phyloP scores from a whole-genome alignment of 2,329 filamentous ascomycete species.

The Domatiomyces globalis region DNA sequence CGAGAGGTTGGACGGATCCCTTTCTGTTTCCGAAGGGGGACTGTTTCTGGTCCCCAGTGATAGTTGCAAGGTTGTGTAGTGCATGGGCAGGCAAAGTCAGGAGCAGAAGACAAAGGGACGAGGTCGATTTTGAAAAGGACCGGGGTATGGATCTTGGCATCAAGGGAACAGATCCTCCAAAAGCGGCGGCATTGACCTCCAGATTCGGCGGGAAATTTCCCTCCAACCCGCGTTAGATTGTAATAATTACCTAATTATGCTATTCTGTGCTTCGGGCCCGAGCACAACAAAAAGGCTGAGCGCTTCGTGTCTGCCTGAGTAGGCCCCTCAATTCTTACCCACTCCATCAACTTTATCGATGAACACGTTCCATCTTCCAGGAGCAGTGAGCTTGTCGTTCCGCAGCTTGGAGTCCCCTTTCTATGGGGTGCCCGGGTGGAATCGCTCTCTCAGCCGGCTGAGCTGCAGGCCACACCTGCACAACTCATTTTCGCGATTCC shows the following conservation, averaged over 20 bases:
- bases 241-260: too few species aligned
- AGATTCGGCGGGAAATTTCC: too few species aligned
- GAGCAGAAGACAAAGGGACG: too few species aligned
- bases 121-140: too few species aligned
- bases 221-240: too few species aligned
- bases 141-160: too few species aligned
- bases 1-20: conserved; percentile 3
- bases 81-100: too few species aligned
- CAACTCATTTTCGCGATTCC: neutral
- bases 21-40: conserved; percentile 1
- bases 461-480: neutral
- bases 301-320: neutral
- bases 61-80: conserved; percentile 23
- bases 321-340: neutral
- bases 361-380: neutral
- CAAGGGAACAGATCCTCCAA: too few species aligned
- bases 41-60: neutral
- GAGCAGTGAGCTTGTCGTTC: neutral
- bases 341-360: neutral
- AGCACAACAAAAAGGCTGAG: neutral
- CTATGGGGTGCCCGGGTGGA: neutral
- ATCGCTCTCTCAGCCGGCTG: neutral
- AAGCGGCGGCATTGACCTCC: too few species aligned
- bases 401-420: neutral
- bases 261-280: too few species aligned